phyloP scores from a whole-genome alignment of 2,329 filamentous ascomycete species.

The Fusarium longipes region DNA sequence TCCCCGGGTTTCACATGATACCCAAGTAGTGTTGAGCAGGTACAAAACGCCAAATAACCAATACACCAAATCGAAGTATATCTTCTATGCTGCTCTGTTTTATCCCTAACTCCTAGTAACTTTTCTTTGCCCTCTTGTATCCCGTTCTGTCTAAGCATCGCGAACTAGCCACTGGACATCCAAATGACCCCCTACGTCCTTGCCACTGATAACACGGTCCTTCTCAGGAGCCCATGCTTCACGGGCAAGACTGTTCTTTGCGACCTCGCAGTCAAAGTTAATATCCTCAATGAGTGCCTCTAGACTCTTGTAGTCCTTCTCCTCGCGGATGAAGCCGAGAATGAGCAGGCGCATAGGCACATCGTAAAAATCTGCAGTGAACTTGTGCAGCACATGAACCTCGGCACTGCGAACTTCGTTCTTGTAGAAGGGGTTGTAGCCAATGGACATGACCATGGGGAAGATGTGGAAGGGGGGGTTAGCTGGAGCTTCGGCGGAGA shows the following conservation, averaged over 20 bases:
- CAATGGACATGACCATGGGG: slow-evolving; percentile 93
- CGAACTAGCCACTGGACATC: slow-evolving; percentile 56
- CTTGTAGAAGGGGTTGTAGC: slow-evolving; percentile 98
- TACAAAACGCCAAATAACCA: slow-evolving; percentile 35
- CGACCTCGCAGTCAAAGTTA: slow-evolving; percentile 86
- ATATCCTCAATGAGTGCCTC: slow-evolving; percentile 92
- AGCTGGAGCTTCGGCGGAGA: slow-evolving; percentile 17
- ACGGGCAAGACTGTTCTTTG: slow-evolving; percentile 76
- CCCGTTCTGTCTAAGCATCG: slow-evolving; percentile 32
- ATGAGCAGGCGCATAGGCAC: slow-evolving; percentile 82
- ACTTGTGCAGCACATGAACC: slow-evolving; percentile 86
- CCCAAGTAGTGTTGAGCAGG: slow-evolving; percentile 36
- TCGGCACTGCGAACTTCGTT: slow-evolving; percentile 88
- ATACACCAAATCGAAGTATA: slow-evolving; percentile 16
- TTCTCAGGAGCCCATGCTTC: slow-evolving; percentile 65
- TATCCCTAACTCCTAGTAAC: slow-evolving; percentile 41
- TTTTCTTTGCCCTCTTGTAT: slow-evolving; percentile 20
- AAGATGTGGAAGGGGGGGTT: slow-evolving; percentile 62
- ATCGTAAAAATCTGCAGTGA: slow-evolving; percentile 86
- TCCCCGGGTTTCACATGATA: slow-evolving; percentile 42
- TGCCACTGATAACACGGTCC: slow-evolving; percentile 49
- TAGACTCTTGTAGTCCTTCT: slow-evolving; percentile 86
- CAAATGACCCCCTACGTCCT: slow-evolving; percentile 48
- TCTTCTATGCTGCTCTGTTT: slow-evolving; percentile 39
- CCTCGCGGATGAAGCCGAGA: slow-evolving; percentile 87